Percentiles rank a stretch among this genome's conserved stretches.
phyloP scores from a whole-genome alignment of 805 yeast genomes.

The Saturnispora saitoi region DNA sequence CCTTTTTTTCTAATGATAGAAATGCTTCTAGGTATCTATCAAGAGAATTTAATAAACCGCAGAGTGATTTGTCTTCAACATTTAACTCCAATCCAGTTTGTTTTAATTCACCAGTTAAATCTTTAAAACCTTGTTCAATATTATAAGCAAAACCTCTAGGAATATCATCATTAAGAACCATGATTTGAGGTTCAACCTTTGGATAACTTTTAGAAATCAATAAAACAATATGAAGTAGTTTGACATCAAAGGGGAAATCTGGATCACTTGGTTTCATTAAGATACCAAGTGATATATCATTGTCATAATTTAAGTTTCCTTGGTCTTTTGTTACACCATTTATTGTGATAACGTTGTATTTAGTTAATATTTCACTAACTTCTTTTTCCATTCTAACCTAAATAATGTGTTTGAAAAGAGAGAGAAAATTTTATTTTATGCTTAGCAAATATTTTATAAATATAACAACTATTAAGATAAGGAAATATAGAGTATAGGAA shows the following conservation, averaged over 20 bases:
- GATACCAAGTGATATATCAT: slow-evolving; percentile 35
- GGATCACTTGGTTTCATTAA: slow-evolving; percentile 55
- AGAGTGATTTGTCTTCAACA: slow-evolving; percentile 25
- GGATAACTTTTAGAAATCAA: slow-evolving; percentile 53
- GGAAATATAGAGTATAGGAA: no score
- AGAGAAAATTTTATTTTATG: no score
- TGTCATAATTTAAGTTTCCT: slow-evolving; percentile 2
- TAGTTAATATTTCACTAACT: slow-evolving; percentile 3
- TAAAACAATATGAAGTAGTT: slow-evolving; percentile 42
- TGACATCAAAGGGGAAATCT: slow-evolving; percentile 61
- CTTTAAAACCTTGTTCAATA: slow-evolving; percentile 55
- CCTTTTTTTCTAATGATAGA: slow-evolving; percentile 49
- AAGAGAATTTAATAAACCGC: slow-evolving; percentile 46
- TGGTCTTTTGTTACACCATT: slow-evolving; percentile 22
- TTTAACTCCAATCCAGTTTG: slow-evolving; percentile 29
- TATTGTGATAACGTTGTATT: slow-evolving; percentile 22
- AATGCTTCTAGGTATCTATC: slow-evolving; percentile 52
- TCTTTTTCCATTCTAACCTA: slow-evolving; percentile 7
- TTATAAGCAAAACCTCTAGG: slow-evolving; percentile 62
- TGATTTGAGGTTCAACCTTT: slow-evolving; percentile 37
- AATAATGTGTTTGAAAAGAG: no score
- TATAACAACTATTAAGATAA: no score
- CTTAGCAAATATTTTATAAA: no score
- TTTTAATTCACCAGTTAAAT: slow-evolving; percentile 13
- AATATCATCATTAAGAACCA: slow-evolving; percentile 56